Evolutionary conservation across 179 eudicot genomes (phyloP).

Genomic region (Beta corolliflora): DNA sequence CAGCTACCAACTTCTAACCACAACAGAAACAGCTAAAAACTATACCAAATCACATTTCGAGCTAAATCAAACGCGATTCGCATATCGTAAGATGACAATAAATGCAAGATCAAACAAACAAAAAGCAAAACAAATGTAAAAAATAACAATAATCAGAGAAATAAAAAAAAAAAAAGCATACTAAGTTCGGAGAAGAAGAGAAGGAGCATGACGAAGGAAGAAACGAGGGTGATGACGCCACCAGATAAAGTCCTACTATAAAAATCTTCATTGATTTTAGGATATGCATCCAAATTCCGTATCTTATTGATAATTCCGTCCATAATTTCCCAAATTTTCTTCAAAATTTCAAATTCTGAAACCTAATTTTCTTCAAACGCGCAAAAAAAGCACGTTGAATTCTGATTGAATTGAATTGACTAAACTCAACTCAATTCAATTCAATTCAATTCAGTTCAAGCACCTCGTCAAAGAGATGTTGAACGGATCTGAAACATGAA

Average conservation of each 20-base stretch:
- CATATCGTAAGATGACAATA: background rate
- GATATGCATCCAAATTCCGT: slow-evolving; percentile 78
- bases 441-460: slow-evolving; percentile 28
- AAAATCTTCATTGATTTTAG: slow-evolving; percentile 88
- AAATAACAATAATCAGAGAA: background rate
- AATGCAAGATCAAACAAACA: background rate
- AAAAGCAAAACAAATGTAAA: background rate
- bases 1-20: no score
- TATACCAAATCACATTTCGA: no score
- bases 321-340: slow-evolving; percentile 32
- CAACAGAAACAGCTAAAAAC: background rate
- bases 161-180: slow-evolving; percentile 27
- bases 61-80: background rate
- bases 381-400: background rate
- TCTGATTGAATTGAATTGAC: slow-evolving; percentile 18
- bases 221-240: slow-evolving; percentile 75
- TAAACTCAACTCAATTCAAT: background rate
- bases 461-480: slow-evolving; percentile 9
- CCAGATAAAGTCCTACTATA: slow-evolving; percentile 83
- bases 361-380: background rate
- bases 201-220: slow-evolving; percentile 71
- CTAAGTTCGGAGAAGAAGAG: slow-evolving; percentile 89
- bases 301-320: slow-evolving; percentile 57
- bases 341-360: no score
- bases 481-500: slow-evolving; percentile 10